Percentiles rank a stretch among this genome's conserved stretches.
Evolutionary conservation across 2,329 filamentous ascomycete species (phyloP).

Genomic region (Clarireedia sp.): DNA sequence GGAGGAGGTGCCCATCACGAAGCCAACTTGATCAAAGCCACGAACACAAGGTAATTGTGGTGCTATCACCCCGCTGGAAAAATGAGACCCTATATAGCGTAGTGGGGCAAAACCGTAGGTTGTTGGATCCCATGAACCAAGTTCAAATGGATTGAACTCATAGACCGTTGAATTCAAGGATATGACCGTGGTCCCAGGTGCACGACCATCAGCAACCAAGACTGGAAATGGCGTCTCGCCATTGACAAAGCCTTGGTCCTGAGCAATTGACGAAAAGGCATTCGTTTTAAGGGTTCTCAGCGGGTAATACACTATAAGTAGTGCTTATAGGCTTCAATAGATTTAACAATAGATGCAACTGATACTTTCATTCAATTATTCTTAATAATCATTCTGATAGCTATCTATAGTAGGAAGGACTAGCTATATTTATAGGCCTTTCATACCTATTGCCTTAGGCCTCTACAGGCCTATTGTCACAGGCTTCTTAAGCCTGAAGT

Average conservation of each 20-base stretch:
- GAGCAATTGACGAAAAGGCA: slow-evolving; percentile 73
- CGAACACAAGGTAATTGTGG: slow-evolving; percentile 54
- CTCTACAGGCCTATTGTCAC: too few species aligned
- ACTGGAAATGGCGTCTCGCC: slow-evolving; percentile 65
- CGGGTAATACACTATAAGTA: too few species aligned
- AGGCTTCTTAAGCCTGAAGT: too few species aligned
- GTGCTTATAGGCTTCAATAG: too few species aligned
- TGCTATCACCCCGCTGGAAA: slow-evolving; percentile 52
- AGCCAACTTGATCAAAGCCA: slow-evolving; percentile 78
- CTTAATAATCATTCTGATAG: too few species aligned
- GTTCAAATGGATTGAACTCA: slow-evolving; percentile 73
- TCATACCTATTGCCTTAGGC: too few species aligned
- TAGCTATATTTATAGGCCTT: too few species aligned
- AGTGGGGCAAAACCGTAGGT: slow-evolving; percentile 64
- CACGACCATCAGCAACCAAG: slow-evolving; percentile 60
- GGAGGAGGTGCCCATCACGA: slow-evolving; percentile 76
- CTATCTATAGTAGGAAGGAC: too few species aligned
- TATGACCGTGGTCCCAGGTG: slow-evolving; percentile 53
- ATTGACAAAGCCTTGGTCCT: slow-evolving; percentile 51
- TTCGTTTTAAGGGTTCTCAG: too few species aligned
- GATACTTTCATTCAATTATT: too few species aligned
- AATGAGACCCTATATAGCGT: slow-evolving; percentile 65
- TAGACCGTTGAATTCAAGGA: slow-evolving; percentile 64
- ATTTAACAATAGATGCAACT: too few species aligned
- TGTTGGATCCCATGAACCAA: slow-evolving; percentile 68